Percentiles rank a stretch among this genome's conserved stretches.
phyloP scores from a whole-genome alignment of 2,329 filamentous ascomycete genomes.

The Stachybotrys chlorohalonatus region DNA sequence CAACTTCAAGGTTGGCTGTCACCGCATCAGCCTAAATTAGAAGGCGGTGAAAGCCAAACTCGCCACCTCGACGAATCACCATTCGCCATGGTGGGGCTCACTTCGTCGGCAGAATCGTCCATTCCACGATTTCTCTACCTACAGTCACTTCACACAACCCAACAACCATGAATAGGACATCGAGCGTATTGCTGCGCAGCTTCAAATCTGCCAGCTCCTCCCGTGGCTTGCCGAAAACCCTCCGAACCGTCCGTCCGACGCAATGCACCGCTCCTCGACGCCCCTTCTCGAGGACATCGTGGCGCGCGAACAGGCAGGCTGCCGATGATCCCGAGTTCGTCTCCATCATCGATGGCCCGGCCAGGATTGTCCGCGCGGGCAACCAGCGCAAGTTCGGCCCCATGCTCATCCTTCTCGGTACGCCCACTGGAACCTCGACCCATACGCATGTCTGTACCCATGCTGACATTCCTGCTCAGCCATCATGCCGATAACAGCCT shows the following conservation, averaged over 20 bases:
- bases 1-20: too few species aligned
- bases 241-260: conserved; percentile 6
- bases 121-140: background rate
- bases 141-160: background rate
- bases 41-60: background rate
- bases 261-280: conserved; percentile 3
- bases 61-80: background rate
- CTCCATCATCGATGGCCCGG: conserved; percentile 80
- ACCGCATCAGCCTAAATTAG: background rate
- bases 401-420: conserved; percentile 70
- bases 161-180: conserved; percentile 17
- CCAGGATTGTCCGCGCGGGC: conserved; percentile 67
- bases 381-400: conserved; percentile 56
- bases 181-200: conserved; percentile 11
- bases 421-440: conserved; percentile 4
- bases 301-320: conserved; percentile 6
- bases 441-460: too few species aligned
- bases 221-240: conserved; percentile 6
- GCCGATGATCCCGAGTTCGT: conserved; percentile 67
- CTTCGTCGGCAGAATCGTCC: background rate
- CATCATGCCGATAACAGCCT: conserved; percentile 84
- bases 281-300: conserved; percentile 7
- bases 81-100: background rate
- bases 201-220: conserved; percentile 10
- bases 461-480: conserved; percentile 30